phyloP scores from a whole-genome alignment of 306 rosid genomes.

The Fragaria iinumae region DNA sequence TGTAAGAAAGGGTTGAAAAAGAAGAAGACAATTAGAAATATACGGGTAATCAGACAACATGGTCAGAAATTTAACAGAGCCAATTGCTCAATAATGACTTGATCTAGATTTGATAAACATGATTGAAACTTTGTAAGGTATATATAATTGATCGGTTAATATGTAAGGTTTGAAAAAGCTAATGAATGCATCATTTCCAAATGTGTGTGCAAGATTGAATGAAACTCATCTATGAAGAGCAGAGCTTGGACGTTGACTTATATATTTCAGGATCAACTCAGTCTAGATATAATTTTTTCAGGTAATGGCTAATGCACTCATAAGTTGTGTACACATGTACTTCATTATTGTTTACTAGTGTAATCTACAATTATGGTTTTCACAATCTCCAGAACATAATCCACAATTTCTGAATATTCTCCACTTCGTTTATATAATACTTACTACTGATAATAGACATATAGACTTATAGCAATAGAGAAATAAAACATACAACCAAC shows the following conservation, averaged over 20 bases:
- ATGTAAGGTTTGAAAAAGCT: background rate
- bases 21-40: background rate
- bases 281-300: background rate
- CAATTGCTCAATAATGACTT: background rate
- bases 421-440: slow-evolving; percentile 9
- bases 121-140: background rate
- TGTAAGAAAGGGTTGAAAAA: slow-evolving; percentile 36
- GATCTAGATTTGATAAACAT: background rate
- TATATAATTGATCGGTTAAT: background rate
- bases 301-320: background rate
- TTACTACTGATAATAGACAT: background rate
- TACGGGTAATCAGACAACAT: background rate
- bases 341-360: background rate
- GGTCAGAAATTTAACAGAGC: background rate
- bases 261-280: background rate
- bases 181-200: background rate
- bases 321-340: background rate
- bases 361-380: background rate
- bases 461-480: background rate
- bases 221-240: background rate
- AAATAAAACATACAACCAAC: background rate
- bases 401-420: slow-evolving; percentile 14
- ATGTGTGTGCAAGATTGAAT: background rate
- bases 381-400: background rate
- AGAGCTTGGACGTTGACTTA: background rate